phyloP scores from a whole-genome alignment of 1,139 yeast species.

The Taphrina wiesneri region DNA sequence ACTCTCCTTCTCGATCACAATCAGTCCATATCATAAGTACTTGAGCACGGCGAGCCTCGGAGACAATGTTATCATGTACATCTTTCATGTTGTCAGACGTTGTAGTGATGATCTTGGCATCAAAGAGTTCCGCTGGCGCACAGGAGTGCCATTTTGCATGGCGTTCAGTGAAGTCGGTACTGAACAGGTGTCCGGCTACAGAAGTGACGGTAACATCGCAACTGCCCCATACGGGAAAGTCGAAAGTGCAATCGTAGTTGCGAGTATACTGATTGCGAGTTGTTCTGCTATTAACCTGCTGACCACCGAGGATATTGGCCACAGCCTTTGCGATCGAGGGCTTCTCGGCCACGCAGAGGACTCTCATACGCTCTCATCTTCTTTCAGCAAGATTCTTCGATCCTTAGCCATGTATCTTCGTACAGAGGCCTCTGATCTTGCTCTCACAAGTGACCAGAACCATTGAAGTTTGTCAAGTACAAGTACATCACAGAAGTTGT shows the following conservation, averaged over 20 bases:
- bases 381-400: neutral
- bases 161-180: conserved; percentile 61
- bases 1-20: conserved; percentile 97
- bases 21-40: conserved; percentile 94
- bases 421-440: neutral
- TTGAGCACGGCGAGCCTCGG: conserved; percentile 63
- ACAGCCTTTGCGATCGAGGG: conserved; percentile 92
- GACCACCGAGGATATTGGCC: conserved; percentile 73
- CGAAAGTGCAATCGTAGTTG: conserved; percentile 68
- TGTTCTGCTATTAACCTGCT: conserved; percentile 53
- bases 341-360: conserved; percentile 95
- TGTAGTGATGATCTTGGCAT: conserved; percentile 60
- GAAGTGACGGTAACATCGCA: conserved; percentile 90
- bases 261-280: conserved; percentile 65
- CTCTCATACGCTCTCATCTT: conserved; percentile 52
- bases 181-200: conserved; percentile 80
- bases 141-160: conserved; percentile 63
- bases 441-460: too few species aligned
- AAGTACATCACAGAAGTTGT: too few species aligned
- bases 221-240: conserved; percentile 61
- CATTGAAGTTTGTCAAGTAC: too few species aligned
- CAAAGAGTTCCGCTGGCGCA: conserved; percentile 64
- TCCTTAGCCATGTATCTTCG: neutral
- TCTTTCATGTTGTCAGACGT: conserved; percentile 50
- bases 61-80: conserved; percentile 67